Evolutionary conservation across 148 eudicot species (phyloP).

Genomic region (Linanthus parryae): DNA sequence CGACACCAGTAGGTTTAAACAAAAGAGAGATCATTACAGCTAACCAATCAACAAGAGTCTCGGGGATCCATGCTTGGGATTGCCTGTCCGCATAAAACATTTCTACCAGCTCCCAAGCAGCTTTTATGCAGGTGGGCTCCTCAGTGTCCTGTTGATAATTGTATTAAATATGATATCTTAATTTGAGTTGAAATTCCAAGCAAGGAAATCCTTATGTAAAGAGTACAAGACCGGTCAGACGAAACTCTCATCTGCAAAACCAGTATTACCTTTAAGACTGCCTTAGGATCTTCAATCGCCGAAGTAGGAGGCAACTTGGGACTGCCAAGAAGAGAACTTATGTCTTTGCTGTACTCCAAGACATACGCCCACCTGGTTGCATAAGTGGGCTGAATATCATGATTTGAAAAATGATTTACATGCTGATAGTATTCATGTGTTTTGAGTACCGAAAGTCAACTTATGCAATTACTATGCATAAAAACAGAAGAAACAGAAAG

Average conservation of each 20-base stretch:
- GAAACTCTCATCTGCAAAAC: slow-evolving; percentile 1
- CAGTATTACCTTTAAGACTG: slow-evolving; percentile 47
- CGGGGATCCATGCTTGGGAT: slow-evolving; percentile 83
- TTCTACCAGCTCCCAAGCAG: slow-evolving; percentile 95
- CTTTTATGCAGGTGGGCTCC: slow-evolving; percentile 70
- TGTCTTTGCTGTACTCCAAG: slow-evolving; percentile 81
- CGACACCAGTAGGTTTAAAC: slow-evolving; percentile 1
- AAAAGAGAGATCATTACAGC: slow-evolving; percentile 50
- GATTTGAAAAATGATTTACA: not conserved
- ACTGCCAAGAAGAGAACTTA: slow-evolving; percentile 69
- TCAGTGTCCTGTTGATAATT: slow-evolving; percentile 41
- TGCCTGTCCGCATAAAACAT: slow-evolving; percentile 84
- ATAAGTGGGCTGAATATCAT: slow-evolving; percentile 3
- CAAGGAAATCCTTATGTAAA: slow-evolving; percentile 1
- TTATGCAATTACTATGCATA: too few relatives aligned
- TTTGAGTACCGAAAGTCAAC: too few relatives aligned
- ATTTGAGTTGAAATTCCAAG: not conserved
- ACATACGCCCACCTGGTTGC: slow-evolving; percentile 66
- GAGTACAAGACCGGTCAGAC: not conserved
- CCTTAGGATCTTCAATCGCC: slow-evolving; percentile 61
- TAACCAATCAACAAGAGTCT: slow-evolving; percentile 92
- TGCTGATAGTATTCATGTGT: too few relatives aligned
- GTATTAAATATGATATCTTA: not conserved
- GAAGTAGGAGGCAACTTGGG: slow-evolving; percentile 34
- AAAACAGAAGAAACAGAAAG: too few relatives aligned